phyloP scores from a whole-genome alignment of 257 asterid genomes.

The Solanum sitiens region DNA sequence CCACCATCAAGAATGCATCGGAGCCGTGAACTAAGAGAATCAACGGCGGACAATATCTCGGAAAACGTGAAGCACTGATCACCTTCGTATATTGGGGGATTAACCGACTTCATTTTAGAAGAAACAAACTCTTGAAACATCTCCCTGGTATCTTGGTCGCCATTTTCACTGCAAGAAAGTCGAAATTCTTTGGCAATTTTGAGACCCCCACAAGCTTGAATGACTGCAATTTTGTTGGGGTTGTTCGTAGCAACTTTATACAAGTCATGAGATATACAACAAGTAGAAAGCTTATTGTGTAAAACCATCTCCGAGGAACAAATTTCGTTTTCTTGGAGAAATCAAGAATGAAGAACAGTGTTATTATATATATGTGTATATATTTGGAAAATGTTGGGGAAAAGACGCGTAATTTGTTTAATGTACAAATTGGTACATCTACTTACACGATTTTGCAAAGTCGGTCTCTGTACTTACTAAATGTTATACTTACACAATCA shows the following conservation, averaged over 20 bases:
- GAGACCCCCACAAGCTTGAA: constrained; percentile 61
- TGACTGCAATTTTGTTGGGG: constrained; percentile 53
- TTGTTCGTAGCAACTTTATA: constrained; percentile 35
- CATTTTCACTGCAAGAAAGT: background rate
- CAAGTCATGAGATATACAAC: constrained; percentile 79
- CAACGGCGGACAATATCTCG: constrained; percentile 55
- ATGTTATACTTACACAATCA: too few species aligned
- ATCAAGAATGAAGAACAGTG: background rate
- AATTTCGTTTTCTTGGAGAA: background rate
- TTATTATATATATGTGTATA: too few species aligned
- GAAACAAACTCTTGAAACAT: constrained; percentile 4
- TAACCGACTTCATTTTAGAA: constrained; percentile 9
- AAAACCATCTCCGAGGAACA: background rate
- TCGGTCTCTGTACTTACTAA: background rate
- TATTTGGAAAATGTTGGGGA: background rate
- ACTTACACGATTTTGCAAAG: background rate
- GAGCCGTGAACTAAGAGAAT: constrained; percentile 49
- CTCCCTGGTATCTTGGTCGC: background rate
- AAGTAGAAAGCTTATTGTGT: constrained; percentile 13
- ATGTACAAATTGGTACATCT: background rate
- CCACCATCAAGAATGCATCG: constrained; percentile 44
- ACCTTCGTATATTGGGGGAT: constrained; percentile 46
- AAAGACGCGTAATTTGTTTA: background rate
- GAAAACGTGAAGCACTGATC: constrained; percentile 73
- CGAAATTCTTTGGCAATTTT: constrained; percentile 22